Evolutionary conservation across 208 protist genomes (phyloP).

Genomic region (Leishmania braziliensis): DNA sequence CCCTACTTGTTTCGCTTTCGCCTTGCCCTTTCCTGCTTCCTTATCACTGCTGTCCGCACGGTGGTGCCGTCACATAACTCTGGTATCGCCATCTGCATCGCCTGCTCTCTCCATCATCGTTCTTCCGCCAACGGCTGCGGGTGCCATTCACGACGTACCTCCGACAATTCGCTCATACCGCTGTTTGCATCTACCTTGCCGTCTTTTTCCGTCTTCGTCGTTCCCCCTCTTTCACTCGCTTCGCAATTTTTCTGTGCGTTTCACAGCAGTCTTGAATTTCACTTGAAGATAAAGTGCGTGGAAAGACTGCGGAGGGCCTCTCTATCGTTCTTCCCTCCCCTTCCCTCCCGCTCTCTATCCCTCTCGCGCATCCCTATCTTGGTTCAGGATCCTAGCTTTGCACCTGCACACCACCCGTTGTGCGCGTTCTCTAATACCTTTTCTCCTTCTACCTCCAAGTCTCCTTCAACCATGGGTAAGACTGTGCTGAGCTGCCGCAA

Average conservation of each 20-base stretch:
- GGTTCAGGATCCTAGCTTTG: neutral
- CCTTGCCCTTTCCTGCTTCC: neutral
- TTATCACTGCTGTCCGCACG: neutral
- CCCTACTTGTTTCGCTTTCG: neutral
- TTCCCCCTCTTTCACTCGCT: too few relatives aligned
- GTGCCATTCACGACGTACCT: too few relatives aligned
- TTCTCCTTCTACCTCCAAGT: neutral
- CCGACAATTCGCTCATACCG: too few relatives aligned
- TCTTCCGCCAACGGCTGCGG: neutral
- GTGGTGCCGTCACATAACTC: neutral
- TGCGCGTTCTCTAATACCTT: neutral
- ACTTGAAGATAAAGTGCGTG: too few relatives aligned
- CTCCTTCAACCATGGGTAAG: constrained; percentile 50
- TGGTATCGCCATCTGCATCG: neutral
- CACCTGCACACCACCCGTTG: neutral
- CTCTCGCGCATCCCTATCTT: too few relatives aligned
- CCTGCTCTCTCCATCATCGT: neutral
- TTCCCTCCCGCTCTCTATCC: too few relatives aligned
- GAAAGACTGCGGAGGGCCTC: too few relatives aligned
- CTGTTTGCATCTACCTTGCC: too few relatives aligned
- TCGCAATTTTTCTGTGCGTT: too few relatives aligned
- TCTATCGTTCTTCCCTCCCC: neutral
- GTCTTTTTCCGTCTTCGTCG: too few relatives aligned
- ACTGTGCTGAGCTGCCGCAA: too few relatives aligned
- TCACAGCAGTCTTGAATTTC: too few relatives aligned